These are phyloP conservation scores for Penicillium glabrum DNA, from an alignment of 2,329 filamentous ascomycete genomes.

Conservation along the genomic window DNA sequence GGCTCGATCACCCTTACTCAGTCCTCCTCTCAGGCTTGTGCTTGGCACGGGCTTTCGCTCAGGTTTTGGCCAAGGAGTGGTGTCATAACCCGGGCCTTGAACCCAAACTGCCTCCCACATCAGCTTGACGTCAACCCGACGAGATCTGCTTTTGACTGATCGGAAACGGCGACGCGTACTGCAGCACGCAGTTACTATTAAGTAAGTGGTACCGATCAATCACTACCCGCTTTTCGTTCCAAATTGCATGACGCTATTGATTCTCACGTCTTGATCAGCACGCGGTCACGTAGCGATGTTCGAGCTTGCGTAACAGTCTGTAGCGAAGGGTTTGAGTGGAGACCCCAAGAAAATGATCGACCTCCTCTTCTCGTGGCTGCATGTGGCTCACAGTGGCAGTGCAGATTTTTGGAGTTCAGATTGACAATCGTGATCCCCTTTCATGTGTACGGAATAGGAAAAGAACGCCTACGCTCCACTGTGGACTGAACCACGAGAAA, in stretches of 20 bases:
- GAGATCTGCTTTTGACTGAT: background rate
- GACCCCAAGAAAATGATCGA: background rate
- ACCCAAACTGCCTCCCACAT: background rate
- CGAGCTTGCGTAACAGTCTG: background rate
- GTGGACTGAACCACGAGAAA: no score
- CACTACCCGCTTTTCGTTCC: background rate
- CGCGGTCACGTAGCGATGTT: background rate
- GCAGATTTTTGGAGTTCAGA: background rate
- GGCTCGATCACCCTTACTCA: background rate
- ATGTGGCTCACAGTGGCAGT: background rate
- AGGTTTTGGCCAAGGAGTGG: background rate
- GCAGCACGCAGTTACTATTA: background rate
- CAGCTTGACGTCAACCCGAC: slow-evolving; percentile 16
- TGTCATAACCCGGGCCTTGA: background rate
- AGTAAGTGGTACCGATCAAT: background rate
- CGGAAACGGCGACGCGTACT: background rate
- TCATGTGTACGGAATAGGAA: background rate
- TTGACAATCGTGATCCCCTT: background rate
- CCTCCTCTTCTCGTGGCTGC: background rate
- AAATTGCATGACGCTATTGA: background rate
- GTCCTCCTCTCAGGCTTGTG: background rate
- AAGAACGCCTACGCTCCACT: background rate
- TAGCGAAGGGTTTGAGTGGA: background rate
- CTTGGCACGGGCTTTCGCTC: background rate
- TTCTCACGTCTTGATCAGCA: background rate